Evolutionary conservation across 2,329 filamentous ascomycete genomes (phyloP).

Genomic region (Sphaerulina musiva): DNA sequence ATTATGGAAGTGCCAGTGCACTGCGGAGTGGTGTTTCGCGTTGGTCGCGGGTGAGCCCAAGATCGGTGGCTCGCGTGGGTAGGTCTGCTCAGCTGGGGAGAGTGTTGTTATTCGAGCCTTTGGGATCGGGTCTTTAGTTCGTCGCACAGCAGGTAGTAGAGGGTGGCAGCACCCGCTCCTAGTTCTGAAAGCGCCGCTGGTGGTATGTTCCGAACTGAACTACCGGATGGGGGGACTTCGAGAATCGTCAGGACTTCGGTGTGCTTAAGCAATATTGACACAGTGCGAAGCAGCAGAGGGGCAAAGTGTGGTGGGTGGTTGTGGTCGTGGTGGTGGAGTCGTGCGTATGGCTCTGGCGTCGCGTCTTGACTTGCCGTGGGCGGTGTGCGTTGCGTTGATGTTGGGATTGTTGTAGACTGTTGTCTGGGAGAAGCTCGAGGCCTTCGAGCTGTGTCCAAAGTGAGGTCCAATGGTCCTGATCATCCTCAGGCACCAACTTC

Average conservation of each 20-base stretch:
- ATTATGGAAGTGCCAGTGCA: slow-evolving; percentile 4
- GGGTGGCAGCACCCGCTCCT: no score
- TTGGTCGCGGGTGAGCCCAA: background rate
- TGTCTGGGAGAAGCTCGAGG: background rate
- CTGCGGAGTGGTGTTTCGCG: background rate
- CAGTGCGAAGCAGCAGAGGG: background rate
- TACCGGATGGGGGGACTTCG: background rate
- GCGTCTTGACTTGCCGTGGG: no score
- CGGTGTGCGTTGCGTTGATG: background rate
- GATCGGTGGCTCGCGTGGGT: slow-evolving; percentile 1
- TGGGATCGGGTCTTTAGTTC: background rate
- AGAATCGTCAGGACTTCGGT: background rate
- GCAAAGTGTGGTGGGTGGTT: background rate
- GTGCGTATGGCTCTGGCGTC: background rate
- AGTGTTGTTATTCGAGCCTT: background rate
- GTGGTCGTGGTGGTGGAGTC: background rate
- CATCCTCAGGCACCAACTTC: no score
- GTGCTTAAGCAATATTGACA: background rate
- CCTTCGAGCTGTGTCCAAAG: background rate
- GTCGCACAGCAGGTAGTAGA: background rate
- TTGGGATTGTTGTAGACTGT: background rate
- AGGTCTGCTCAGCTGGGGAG: background rate
- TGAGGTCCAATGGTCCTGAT: no score
- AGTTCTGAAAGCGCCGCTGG: background rate
- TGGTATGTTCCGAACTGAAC: background rate